These are phyloP conservation scores for Raphanus sativus DNA, from an alignment of 345 rosid genomes.

Conservation along the genomic window DNA sequence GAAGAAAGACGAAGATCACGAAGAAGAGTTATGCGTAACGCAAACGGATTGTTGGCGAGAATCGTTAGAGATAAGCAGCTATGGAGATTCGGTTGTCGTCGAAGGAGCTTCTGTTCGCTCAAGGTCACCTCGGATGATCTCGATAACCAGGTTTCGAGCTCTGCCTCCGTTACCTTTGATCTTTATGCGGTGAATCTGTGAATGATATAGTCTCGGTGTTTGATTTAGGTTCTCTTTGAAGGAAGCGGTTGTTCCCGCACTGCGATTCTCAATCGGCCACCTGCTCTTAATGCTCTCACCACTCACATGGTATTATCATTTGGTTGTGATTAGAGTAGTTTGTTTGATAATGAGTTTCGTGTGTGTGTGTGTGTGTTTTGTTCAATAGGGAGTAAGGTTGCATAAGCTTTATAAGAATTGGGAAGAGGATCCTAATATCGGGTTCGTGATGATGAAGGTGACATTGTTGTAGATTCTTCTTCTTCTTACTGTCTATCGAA, in stretches of 20 bases:
- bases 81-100: constrained; percentile 10
- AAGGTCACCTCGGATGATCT: constrained; percentile 46
- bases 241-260: constrained; percentile 66
- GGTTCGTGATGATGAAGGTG: constrained; percentile 84
- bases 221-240: constrained; percentile 66
- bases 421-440: constrained; percentile 81
- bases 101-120: constrained; percentile 46
- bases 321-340: neutral
- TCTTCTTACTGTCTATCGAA: neutral
- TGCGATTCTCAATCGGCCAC: constrained; percentile 83
- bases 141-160: constrained; percentile 49
- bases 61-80: constrained; percentile 31
- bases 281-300: constrained; percentile 79
- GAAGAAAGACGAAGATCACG: neutral
- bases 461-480: neutral
- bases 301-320: constrained; percentile 43
- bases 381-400: constrained; percentile 56
- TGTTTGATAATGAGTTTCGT: neutral
- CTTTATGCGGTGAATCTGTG: neutral
- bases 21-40: constrained; percentile 41
- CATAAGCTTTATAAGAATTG: constrained; percentile 69
- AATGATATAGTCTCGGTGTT: neutral
- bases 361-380: neutral
- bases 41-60: constrained; percentile 35
- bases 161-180: neutral